Base-by-base conservation (phyloP, 2,329 filamentous ascomycete genomes). In the Cylindrodendrum hubeiense region DNA sequence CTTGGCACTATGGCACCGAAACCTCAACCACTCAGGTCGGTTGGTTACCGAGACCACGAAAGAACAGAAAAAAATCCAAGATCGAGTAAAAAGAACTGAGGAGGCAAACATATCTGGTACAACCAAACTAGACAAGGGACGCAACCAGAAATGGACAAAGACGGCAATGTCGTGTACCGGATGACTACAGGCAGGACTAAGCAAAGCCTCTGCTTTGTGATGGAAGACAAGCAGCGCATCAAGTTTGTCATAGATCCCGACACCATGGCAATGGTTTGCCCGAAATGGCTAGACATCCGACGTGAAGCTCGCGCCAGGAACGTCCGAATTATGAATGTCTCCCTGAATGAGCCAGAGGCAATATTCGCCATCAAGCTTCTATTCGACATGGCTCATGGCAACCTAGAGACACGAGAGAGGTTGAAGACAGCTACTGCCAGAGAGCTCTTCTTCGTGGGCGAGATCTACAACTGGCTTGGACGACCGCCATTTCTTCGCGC, bases 391-490 rank as follows among this genome's bases (percentile, higher is more conserved):
- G 34, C 60, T 3, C 60, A 69, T 17, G 60, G 69, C 7, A 39
- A 64, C 4, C 3, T 33, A 5, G n/a, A 34, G 3, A 15, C 12
- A 2, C 3, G 52, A 3, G n/a, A 37, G 4, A n/a, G 41, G 4
- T 46, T 59, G 17, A 12, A n/a, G 12, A 21, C 22, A 2, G 47
- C 52, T 17, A 60, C 49, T 10, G 53, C 71, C 21, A 52, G 53
- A 4, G 15, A 66, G 26, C 19, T 73, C 2, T 72, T 65, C 30
- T 70, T 70, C 44, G 55, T 70, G 21, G 41, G 33, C 3, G 61
- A 67, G 12, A 26, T 69, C 2, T 57, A 65, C 30, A 22, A 59
- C 33, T 67, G 54, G 46, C 39, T 73, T 10, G 60, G 65, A 4
- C 24, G 26, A 5, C 65, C 68, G 6, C 6, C 8, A 10, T 13